Percentiles rank a stretch among this genome's conserved stretches.
These are phyloP conservation scores for Crithidia sp. DNA, from an alignment of 208 protist genomes.

Conservation along the genomic window DNA sequence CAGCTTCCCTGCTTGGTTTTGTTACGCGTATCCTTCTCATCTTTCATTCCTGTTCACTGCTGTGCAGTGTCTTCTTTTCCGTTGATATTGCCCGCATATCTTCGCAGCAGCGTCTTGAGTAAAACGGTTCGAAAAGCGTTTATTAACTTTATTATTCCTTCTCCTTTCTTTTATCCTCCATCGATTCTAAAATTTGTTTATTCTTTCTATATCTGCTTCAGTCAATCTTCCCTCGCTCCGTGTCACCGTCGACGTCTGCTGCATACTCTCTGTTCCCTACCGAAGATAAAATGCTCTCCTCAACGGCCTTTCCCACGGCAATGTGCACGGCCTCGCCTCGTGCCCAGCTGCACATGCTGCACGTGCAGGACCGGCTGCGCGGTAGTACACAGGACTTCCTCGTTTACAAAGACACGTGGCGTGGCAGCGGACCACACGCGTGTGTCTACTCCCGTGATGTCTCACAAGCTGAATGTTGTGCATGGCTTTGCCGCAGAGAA, in stretches of 20 bases:
- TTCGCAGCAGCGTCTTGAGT: neutral
- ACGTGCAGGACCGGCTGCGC: conserved; percentile 32
- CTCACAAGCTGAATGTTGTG: too few relatives aligned
- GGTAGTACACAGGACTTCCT: neutral
- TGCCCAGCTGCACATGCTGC: conserved; percentile 59
- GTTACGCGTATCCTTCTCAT: too few relatives aligned
- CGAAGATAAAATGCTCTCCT: neutral
- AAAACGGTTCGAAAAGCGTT: neutral
- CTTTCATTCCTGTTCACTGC: neutral
- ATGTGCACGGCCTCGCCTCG: conserved; percentile 51
- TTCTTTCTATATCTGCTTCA: too few relatives aligned
- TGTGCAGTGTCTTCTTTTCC: neutral
- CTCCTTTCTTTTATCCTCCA: too few relatives aligned
- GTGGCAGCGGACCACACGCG: neutral
- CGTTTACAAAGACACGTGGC: neutral
- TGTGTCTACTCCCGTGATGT: too few relatives aligned
- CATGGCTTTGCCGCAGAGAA: too few relatives aligned
- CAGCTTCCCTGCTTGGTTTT: neutral
- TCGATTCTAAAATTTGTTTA: too few relatives aligned
- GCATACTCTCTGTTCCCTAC: neutral
- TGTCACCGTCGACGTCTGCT: too few relatives aligned
- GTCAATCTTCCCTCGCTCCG: too few relatives aligned
- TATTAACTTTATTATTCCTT: too few relatives aligned
- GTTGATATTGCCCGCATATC: too few relatives aligned
- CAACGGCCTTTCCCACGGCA: neutral